Percentiles rank a stretch among this genome's conserved stretches.
These are phyloP conservation scores for Trypanosoma theileri DNA, from an alignment of 208 protist species.

Conservation along the genomic window DNA sequence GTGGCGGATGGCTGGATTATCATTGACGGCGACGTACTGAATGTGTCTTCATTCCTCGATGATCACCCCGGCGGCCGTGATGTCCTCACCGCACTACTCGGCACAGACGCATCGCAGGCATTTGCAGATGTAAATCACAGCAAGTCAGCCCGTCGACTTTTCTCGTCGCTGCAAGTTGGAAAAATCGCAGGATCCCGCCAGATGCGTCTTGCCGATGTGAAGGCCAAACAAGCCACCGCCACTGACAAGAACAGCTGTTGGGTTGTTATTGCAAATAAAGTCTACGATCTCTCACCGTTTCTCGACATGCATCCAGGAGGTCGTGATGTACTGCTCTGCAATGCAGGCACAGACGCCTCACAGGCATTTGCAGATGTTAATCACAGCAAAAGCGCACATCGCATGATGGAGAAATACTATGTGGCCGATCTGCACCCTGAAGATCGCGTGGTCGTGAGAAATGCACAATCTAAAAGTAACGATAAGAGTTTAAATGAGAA, in stretches of 20 bases:
- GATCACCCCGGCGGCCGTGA: constrained; percentile 81
- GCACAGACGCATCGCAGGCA: constrained; percentile 68
- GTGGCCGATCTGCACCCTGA: constrained; percentile 51
- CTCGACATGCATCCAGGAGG: constrained; percentile 80
- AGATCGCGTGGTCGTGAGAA: constrained; percentile 24
- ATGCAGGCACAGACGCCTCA: constrained; percentile 67
- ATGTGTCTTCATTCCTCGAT: constrained; percentile 77
- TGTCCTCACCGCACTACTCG: constrained; percentile 65
- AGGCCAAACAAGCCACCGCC: constrained; percentile 12
- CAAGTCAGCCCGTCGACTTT: constrained; percentile 37
- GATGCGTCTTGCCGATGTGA: constrained; percentile 30
- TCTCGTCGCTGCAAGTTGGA: constrained; percentile 55
- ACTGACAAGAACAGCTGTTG: constrained; percentile 24
- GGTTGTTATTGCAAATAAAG: constrained; percentile 85
- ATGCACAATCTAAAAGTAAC: background rate
- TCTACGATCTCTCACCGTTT: constrained; percentile 81
- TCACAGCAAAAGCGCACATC: constrained; percentile 56
- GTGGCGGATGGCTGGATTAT: constrained; percentile 70
- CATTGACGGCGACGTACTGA: constrained; percentile 75
- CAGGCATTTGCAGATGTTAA: constrained; percentile 68
- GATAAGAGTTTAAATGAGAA: background rate
- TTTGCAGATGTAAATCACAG: constrained; percentile 78
- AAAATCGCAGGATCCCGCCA: background rate
- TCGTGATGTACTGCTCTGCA: constrained; percentile 67
- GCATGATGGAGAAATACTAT: constrained; percentile 55